phyloP scores from a whole-genome alignment of 306 rosid species.

The Chamaecrista fasciculata region DNA sequence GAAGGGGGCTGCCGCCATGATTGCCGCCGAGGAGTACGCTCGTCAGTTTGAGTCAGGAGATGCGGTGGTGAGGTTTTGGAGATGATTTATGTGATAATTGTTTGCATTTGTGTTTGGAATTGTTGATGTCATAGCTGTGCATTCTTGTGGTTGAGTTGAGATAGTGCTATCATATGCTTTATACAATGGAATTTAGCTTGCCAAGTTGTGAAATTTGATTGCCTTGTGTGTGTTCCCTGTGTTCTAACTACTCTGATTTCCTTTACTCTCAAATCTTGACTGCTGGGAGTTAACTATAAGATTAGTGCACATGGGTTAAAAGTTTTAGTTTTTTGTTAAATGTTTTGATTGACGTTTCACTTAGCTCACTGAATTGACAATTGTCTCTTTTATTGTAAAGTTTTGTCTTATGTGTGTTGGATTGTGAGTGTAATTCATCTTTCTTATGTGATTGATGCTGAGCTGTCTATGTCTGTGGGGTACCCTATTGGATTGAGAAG shows the following conservation, averaged over 20 bases:
- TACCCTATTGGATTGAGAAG: neutral
- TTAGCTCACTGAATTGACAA: no score
- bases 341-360: no score
- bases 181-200: neutral
- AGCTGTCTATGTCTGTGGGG: neutral
- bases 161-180: neutral
- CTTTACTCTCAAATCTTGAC: neutral
- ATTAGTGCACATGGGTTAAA: neutral
- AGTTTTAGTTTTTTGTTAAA: neutral
- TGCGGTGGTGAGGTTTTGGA: constrained; percentile 40
- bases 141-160: neutral
- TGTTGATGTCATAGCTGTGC: neutral
- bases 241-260: neutral
- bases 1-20: constrained; percentile 92
- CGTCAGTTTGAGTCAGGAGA: constrained; percentile 80
- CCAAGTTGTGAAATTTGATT: neutral
- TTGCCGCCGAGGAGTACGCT: constrained; percentile 93
- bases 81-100: neutral
- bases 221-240: neutral
- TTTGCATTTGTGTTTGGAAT: neutral
- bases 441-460: neutral
- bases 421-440: neutral
- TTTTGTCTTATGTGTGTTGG: neutral
- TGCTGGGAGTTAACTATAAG: neutral
- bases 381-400: no score